Conservation (phyloP, 495 filamentous ascomycete species). For the Articulospora tetracladia region DNA sequence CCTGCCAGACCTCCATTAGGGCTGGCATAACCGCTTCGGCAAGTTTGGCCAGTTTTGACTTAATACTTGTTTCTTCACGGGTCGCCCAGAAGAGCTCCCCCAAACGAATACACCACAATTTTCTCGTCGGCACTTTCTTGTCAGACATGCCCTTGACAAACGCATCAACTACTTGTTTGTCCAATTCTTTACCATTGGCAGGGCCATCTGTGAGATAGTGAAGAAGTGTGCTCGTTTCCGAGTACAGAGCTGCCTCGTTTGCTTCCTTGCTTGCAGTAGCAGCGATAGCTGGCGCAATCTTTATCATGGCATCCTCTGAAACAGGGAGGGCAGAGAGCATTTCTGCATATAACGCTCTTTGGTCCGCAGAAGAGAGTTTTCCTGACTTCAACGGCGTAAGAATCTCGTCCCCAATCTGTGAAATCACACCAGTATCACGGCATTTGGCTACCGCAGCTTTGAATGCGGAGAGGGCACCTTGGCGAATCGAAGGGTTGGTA, state of each 20-base stretch:
- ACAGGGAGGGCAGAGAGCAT: constrained; percentile 64
- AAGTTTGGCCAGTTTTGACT: constrained; percentile 48
- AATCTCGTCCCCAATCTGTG: constrained; percentile 71
- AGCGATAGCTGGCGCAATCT: constrained; percentile 62
- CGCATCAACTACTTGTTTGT: constrained; percentile 59
- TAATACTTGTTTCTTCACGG: constrained; percentile 36
- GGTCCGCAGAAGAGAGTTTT: constrained; percentile 77
- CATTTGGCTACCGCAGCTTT: constrained; percentile 54
- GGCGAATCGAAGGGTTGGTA: constrained; percentile 70
- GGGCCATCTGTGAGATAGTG: constrained; percentile 58
- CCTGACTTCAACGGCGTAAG: constrained; percentile 70
- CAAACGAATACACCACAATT: constrained; percentile 71
- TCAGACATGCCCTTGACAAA: constrained; percentile 81
- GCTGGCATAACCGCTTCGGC: constrained; percentile 57
- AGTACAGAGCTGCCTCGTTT: constrained; percentile 74
- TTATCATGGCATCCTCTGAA: constrained; percentile 52
- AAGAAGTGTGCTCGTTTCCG: constrained; percentile 68
- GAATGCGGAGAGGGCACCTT: constrained; percentile 72
- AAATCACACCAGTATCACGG: constrained; percentile 49
- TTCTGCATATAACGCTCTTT: constrained; percentile 72
- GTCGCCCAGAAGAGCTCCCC: constrained; percentile 68
- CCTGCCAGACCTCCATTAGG: constrained; percentile 69
- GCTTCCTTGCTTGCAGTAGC: constrained; percentile 70
- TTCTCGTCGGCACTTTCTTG: constrained; percentile 74
- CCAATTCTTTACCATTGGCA: constrained; percentile 49